Evolutionary conservation across 2,329 filamentous ascomycete species (phyloP), one percentile per base, ranked within the genome.

Genomic region (Phialemonium atrogriseum): DNA sequence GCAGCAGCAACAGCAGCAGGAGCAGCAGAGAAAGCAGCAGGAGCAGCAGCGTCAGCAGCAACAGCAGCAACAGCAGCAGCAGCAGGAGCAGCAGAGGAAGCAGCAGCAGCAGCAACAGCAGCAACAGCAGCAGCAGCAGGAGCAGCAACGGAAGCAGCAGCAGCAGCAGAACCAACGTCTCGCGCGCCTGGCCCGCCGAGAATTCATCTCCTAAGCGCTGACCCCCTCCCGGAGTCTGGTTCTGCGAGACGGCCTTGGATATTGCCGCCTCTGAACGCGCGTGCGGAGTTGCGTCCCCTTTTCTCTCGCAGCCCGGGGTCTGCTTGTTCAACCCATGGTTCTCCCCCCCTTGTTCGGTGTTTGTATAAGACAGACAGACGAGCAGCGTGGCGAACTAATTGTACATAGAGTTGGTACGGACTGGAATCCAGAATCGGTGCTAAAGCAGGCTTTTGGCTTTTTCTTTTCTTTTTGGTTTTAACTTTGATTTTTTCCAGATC

Each of bases 101-200:
- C 24, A 26, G 24, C 7, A 12, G n/a, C 8, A 14, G 7, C 24
- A 26, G n/a, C 27, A 25, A 14, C 7, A 25, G 24, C 24, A 25
- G n/a, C 17, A 25, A 12, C 24, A 20, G n/a, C n/a, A n/a, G n/a
- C n/a, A n/a, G n/a, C 24, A 12, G 7, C 24, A 25, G 24, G 11
- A 25, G n/a, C 24, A 25, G 24, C 24, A 25, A 14, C n/a, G 23
- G 13, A 25, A 31, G 30, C 28, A 32, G 30, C 13, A 29, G n/a
- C 24, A 33, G 34, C 32, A 25, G 16, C 33, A 32, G 12, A 30
- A 27, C 21, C 24, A 34, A 28, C 44, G 44, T 14, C 38, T 44
- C 10, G 37, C 41, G 10, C 43, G 44, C 12, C 32, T 47, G 13
- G n/a, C 33, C 3, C 40, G 44, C 29, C 44, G 44, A 12, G 20